Base-by-base conservation (phyloP, 139 green algal species). In the Eudorina sp. region DNA sequence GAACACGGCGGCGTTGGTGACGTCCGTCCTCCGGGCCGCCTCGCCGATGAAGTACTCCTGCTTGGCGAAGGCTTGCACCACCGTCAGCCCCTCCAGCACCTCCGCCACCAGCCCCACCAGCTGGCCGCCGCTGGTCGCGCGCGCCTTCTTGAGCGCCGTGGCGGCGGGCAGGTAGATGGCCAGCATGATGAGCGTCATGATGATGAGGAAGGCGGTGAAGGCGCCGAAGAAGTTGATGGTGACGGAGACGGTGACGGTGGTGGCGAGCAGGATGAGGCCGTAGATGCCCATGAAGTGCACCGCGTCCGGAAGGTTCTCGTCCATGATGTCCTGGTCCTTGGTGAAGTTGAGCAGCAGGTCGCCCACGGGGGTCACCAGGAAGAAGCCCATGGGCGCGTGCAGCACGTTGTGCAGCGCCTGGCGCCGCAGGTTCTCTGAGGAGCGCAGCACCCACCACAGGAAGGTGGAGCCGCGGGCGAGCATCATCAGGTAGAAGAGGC, bases 271-370 rank as follows among this genome's bases (percentile, higher is more conserved):
- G 83, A 95, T 95, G 53, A 95, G 77, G 78, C 88, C 90, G 70
- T 95, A 96, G 86, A 96, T 95, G 79, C 91, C 92, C 79, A 90
- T 87, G 83, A 86, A 92, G 83, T 96, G 92, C 14, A 95, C 53
- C 29, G 84, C 86, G 77, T 96, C 93, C 40, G 90, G 87, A 58
- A 96, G 91, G 31, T 81, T 91, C 90, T 95, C 93, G 76, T 96
- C 93, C 88, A 95, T 78, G 19, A 93, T 90, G 83, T 95, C 92
- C 90, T 85, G 78, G 58, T 95, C 93, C 72, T 92, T 92, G 83
- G 92, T 94, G 90, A 96, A 96, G 83, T 90, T 87, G 13, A 94
- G 86, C 38, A 96, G 92, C 86, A 96, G 90, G 58, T 95, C 93
- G 27, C 93, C 93, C 14, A 95, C 91, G 48, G 93, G 93, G 53